phyloP scores from a whole-genome alignment of 176 grass and related monocot genomes.

The Zizania latifolia region DNA sequence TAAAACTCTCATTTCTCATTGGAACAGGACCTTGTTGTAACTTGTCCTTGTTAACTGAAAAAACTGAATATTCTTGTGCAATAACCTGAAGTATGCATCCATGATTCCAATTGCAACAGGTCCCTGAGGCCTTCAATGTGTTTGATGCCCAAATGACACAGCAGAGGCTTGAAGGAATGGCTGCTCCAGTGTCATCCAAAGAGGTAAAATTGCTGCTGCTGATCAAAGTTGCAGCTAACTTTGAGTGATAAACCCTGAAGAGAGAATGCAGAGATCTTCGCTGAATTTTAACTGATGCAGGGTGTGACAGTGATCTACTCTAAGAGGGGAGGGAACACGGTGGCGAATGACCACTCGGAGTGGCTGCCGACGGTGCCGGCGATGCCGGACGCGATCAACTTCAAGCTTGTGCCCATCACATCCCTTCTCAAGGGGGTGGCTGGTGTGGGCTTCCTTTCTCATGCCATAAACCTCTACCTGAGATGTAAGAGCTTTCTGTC shows the following conservation, averaged over 20 bases:
- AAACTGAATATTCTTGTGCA: background rate
- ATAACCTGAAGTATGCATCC: conserved; percentile 2
- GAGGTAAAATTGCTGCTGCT: conserved; percentile 35
- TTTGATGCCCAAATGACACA: conserved; percentile 48
- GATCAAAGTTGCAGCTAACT: background rate
- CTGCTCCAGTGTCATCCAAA: conserved; percentile 56
- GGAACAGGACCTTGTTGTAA: too few relatives aligned
- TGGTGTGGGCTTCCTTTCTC: conserved; percentile 69
- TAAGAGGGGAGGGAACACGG: conserved; percentile 73
- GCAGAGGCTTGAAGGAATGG: conserved; percentile 37
- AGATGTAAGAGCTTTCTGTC: conserved; percentile 55
- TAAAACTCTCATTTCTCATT: background rate
- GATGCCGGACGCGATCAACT: conserved; percentile 62
- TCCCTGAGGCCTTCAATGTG: conserved; percentile 75
- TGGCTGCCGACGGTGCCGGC: conserved; percentile 71
- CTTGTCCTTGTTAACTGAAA: too few relatives aligned
- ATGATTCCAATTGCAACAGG: conserved; percentile 34
- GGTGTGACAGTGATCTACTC: conserved; percentile 77
- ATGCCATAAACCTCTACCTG: conserved; percentile 92
- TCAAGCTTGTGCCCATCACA: conserved; percentile 76
- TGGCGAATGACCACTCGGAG: conserved; percentile 58
- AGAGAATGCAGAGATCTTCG: background rate
- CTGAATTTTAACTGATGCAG: conserved; percentile 24
- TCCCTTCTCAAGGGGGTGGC: conserved; percentile 67
- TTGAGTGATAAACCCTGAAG: background rate